Conservation (phyloP, 2,329 filamentous ascomycete genomes). For the Nothophaeocryptopus gaeumannii region DNA sequence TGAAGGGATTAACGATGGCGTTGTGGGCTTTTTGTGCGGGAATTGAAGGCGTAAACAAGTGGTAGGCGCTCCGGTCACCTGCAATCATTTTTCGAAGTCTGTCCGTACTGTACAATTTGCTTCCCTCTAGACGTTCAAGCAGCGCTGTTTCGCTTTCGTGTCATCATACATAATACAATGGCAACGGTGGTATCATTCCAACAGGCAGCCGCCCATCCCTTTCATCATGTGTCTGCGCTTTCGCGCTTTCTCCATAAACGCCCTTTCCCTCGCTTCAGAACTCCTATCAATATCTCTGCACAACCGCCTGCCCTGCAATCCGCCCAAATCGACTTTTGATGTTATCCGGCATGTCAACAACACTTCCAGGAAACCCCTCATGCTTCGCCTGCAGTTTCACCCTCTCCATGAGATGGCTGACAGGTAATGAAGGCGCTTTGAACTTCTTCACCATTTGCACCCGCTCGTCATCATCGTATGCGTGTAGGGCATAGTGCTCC, state of each 20-base stretch:
- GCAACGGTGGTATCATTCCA: slow-evolving; percentile 3
- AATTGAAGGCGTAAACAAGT: too few species aligned
- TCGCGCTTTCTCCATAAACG: not conserved
- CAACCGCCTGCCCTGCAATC: slow-evolving; percentile 3
- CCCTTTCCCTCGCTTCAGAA: not conserved
- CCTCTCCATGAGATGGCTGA: slow-evolving; percentile 45
- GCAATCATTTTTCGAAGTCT: too few species aligned
- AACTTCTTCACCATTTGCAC: slow-evolving; percentile 56
- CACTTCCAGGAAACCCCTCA: slow-evolving; percentile 23
- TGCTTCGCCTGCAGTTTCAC: slow-evolving; percentile 36
- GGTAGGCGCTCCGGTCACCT: too few species aligned
- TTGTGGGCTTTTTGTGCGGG: too few species aligned
- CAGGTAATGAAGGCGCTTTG: slow-evolving; percentile 47
- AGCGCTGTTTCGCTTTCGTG: too few species aligned
- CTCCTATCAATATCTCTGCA: slow-evolving; percentile 11
- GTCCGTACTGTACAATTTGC: too few species aligned
- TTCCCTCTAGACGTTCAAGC: too few species aligned
- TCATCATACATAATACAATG: too few species aligned
- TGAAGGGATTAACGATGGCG: too few species aligned
- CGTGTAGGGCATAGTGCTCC: slow-evolving; percentile 61
- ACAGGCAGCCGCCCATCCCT: not conserved
- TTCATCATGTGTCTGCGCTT: too few species aligned
- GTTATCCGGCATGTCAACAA: slow-evolving; percentile 12
- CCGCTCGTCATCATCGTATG: slow-evolving; percentile 53
- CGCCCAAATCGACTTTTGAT: slow-evolving; percentile 15